Conservation (phyloP, 805 yeast genomes). For the Kodamaea hsintzibuensis region DNA sequence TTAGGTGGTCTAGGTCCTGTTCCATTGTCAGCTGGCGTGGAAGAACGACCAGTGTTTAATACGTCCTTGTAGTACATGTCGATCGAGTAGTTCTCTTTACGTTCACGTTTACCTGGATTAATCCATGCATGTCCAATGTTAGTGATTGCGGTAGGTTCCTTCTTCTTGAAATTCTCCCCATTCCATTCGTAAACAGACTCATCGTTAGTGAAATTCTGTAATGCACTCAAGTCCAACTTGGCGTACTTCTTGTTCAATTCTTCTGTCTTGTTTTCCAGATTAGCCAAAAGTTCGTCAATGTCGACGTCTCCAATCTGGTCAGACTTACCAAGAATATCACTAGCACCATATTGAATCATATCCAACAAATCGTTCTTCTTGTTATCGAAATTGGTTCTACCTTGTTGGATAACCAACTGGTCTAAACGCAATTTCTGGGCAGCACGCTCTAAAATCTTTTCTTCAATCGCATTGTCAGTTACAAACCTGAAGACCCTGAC, state of each 20-base stretch:
- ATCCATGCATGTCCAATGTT: constrained; percentile 67
- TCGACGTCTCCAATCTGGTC: constrained; percentile 43
- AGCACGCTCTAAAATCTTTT: constrained; percentile 78
- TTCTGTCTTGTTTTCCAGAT: constrained; percentile 64
- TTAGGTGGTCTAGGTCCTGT: constrained; percentile 82
- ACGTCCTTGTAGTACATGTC: constrained; percentile 86
- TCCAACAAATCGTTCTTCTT: constrained; percentile 72
- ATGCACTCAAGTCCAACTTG: constrained; percentile 70
- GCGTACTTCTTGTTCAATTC: constrained; percentile 64
- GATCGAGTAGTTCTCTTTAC: constrained; percentile 82
- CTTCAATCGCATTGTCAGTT: constrained; percentile 83
- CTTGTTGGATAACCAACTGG: constrained; percentile 82
- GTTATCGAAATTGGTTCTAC: constrained; percentile 47
- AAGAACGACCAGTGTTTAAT: constrained; percentile 56
- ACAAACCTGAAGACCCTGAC: constrained; percentile 76
- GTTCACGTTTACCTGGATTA: constrained; percentile 81
- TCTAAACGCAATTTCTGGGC: constrained; percentile 77
- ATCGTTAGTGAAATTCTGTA: constrained; percentile 72
- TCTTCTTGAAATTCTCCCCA: constrained; percentile 77
- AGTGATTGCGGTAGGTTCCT: constrained; percentile 48
- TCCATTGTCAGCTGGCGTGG: constrained; percentile 34
- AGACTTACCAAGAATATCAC: constrained; percentile 50
- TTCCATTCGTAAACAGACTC: constrained; percentile 82
- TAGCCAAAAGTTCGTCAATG: constrained; percentile 58
- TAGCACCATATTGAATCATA: constrained; percentile 85